phyloP scores from a whole-genome alignment of 306 rosid species.

The Hylodesmum podocarpum region DNA sequence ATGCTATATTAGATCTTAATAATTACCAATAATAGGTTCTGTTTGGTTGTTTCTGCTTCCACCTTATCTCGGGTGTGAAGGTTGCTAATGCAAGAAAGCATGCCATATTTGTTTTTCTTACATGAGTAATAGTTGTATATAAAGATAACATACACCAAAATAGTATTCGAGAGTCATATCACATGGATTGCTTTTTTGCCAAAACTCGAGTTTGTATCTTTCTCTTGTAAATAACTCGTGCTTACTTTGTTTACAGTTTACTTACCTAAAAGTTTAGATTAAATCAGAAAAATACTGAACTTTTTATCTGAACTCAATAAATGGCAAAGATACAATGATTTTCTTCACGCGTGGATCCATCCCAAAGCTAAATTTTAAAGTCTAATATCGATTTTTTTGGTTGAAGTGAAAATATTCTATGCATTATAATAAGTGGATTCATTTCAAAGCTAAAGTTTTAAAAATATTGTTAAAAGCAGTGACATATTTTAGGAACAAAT shows the following conservation, averaged over 20 bases:
- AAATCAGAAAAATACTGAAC: neutral
- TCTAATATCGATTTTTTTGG: neutral
- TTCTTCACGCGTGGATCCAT: neutral
- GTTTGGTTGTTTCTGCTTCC: constrained; percentile 24
- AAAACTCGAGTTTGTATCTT: constrained; percentile 1
- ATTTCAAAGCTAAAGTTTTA: too few species aligned
- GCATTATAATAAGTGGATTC: neutral
- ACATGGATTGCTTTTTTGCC: constrained; percentile 5
- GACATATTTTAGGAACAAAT: too few species aligned
- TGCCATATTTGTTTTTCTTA: constrained; percentile 29
- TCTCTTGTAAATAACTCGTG: constrained; percentile 16
- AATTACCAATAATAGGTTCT: constrained; percentile 29
- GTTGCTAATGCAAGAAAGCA: constrained; percentile 34
- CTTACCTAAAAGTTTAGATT: neutral
- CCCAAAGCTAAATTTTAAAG: neutral
- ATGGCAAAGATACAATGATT: neutral
- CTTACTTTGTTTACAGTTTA: constrained; percentile 13
- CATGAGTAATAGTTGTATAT: constrained; percentile 47
- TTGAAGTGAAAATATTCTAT: neutral
- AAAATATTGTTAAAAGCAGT: too few species aligned
- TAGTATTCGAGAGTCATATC: constrained; percentile 32
- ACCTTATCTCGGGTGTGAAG: constrained; percentile 43
- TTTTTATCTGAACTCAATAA: neutral
- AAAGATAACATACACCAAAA: constrained; percentile 34
- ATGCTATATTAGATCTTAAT: constrained; percentile 27